Evolutionary conservation across 441 rosid species (phyloP), one percentile per base, ranked within the genome.

Genomic region (Jatropha podagrica): DNA sequence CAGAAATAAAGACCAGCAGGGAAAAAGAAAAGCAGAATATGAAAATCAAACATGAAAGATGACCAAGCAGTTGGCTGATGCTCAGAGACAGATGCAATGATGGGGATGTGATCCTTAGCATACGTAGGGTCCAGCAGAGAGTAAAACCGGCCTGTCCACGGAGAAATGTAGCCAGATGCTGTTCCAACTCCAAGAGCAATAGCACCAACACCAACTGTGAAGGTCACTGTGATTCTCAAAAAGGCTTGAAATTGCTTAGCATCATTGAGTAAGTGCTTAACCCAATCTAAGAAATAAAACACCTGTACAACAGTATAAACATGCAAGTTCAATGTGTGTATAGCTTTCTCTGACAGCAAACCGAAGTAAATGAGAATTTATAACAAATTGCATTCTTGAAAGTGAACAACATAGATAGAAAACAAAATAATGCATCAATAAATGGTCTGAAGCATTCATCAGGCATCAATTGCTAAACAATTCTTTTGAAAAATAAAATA

Each of bases 11-110:
- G 97, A n/a, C 99, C 99, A 0, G 99, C 99, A 32, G 99, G 99
- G 89, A 96, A 96, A 81, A 96, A 96, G 90, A 96, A 89, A 79
- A 96, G 98, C 76, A 96, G 87, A 74, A 94, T 96, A 74, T 94
- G 99, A 79, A 90, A 96, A 73, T 96, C 99, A 81, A 94, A 96
- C 99, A 94, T 94, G 89, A 94, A 96, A 69, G 99, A 96, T 51
- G 99, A 96, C 98, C 99, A 96, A 0, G 99, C 99, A 0, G 99
- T 96, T 63, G 99, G 99, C 83, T 96, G 99, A 88, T 96, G 99
- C 90, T 96, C 98, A 26, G 99, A 96, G 66, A 96, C 99, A 71
- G 99, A 96, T 20, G 99, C 99, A 80, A 94, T 96, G 59, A 94
- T 96, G 56, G 99, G 99, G 71, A 94, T 96, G 76, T 94, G 96